Evolutionary conservation across 202 grass and related monocot genomes (phyloP), one percentile per base, ranked within the genome.

Genomic region (Zoysia matrella): DNA sequence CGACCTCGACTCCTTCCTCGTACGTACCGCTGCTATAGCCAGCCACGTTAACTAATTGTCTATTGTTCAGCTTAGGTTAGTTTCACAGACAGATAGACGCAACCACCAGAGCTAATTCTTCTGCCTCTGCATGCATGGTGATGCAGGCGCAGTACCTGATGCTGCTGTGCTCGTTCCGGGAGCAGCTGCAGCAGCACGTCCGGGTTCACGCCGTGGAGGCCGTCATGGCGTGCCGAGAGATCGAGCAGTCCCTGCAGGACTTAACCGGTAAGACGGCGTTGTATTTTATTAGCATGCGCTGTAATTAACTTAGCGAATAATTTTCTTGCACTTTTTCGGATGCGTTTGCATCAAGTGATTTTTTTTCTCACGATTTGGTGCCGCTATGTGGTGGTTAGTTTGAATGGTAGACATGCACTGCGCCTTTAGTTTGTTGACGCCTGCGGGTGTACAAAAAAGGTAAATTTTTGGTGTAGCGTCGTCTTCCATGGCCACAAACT

Each of bases 141-240:
- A 43, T 78, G 79, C 90, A 98, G 96, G 85, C 89, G 3, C 96
- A 99, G 74, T 99, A 99, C 84, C 80, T 94, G 75, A 86, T 96
- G 85, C 80, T 96, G 80, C 81, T 99, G 60, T 96, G 96, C 91
- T 99, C 93, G 67, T 99, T 99, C 85, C 67, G 93, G 41, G 96
- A 99, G 91, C 96, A 99, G 89, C 91, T 96, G 62, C 96, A 99
- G 83, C 96, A 99, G 88, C 96, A 99, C 71, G 96, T 99, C 74
- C 84, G 96, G 71, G 96, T 95, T 84, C 96, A 99, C 86, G 96
- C 96, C 76, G 96, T 99, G 71, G 96, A 99, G 96, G 96, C 96
- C 63, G 96, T 99, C 85, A 92, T 99, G 85, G 93, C 96, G 43
- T 99, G 96, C 92, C 91, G 96, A 9, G 96, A 99, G 83, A 99